Evolutionary conservation across 2,329 filamentous ascomycete species (phyloP).

Genomic region (Monosporascus sp.): DNA sequence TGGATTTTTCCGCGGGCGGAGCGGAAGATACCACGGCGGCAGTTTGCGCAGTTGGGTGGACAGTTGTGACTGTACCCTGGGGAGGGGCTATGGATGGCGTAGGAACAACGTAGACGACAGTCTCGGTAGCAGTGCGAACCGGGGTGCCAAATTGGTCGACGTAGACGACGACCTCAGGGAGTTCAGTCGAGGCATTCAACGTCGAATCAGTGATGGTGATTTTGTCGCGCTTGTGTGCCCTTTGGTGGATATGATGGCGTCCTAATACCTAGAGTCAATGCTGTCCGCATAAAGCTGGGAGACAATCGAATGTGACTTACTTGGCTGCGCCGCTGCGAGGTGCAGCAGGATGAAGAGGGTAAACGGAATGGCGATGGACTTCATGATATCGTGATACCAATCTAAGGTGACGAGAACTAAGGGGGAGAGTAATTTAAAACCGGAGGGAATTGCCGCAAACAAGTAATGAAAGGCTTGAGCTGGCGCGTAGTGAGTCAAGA

Average conservation of each 20-base stretch:
- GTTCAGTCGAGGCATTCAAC: conserved; percentile 34
- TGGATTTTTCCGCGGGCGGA: conserved; percentile 5
- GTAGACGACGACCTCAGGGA: conserved; percentile 51
- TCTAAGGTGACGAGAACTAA: conserved; percentile 2
- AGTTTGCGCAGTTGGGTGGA: conserved; percentile 5
- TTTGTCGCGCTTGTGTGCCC: conserved; percentile 19
- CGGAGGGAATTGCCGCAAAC: conserved; percentile 9
- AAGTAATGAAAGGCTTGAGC: conserved; percentile 18
- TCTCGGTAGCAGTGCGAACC: conserved; percentile 37
- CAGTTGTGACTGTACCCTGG: neutral
- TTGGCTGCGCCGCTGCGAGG: conserved; percentile 37
- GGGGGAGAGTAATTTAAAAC: conserved; percentile 8
- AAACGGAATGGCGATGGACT: conserved; percentile 31
- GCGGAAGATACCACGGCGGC: conserved; percentile 4
- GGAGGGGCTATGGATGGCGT: conserved; percentile 8
- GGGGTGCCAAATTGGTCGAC: conserved; percentile 53
- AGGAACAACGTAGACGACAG: conserved; percentile 23
- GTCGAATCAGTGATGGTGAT: conserved; percentile 32
- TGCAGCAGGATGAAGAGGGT: conserved; percentile 33
- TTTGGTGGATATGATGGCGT: conserved; percentile 29
- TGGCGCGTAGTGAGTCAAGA: conserved; percentile 10
- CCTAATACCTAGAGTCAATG: conserved; percentile 11
- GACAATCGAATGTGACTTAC: conserved; percentile 16
- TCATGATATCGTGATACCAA: conserved; percentile 34
- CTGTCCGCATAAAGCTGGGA: neutral